phyloP scores from a whole-genome alignment of 306 rosid species.

The Elaeagnus macrophylla region DNA sequence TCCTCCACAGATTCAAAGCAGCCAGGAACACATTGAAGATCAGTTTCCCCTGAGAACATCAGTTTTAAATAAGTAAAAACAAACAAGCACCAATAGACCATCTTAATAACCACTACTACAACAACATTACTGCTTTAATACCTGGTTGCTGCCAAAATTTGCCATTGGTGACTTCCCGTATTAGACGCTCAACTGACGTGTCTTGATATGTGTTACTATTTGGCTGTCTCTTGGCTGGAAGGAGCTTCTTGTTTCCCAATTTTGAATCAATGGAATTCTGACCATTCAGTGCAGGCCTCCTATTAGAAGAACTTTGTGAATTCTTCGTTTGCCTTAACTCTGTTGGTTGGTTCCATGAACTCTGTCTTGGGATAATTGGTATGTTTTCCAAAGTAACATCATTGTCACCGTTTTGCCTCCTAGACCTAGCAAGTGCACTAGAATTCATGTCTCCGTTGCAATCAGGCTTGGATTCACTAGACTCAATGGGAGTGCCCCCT shows the following conservation, averaged over 20 bases:
- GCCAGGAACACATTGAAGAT: conserved; percentile 86
- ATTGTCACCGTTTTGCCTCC: conserved; percentile 51
- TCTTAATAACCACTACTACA: not conserved
- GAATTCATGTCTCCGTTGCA: conserved; percentile 53
- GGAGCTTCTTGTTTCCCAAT: conserved; percentile 58
- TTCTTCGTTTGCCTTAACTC: conserved; percentile 66
- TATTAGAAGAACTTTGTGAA: conserved; percentile 33
- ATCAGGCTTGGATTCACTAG: conserved; percentile 56
- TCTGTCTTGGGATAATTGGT: conserved; percentile 73
- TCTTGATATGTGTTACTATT: conserved; percentile 55
- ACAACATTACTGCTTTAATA: conserved; percentile 20
- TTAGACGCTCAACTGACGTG: conserved; percentile 90
- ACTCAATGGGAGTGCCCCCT: conserved; percentile 43
- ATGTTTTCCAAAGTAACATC: conserved; percentile 56
- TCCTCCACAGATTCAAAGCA: conserved; percentile 89
- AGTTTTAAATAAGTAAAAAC: conserved; percentile 23
- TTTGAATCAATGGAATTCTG: conserved; percentile 60
- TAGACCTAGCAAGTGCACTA: conserved; percentile 46
- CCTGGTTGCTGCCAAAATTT: conserved; percentile 99
- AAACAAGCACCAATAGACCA: not conserved
- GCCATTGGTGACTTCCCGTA: conserved; percentile 93
- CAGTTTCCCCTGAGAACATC: conserved; percentile 67
- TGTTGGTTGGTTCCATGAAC: conserved; percentile 73
- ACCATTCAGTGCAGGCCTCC: conserved; percentile 47
- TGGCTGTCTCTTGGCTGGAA: conserved; percentile 67